Percentiles rank a stretch among this genome's conserved stretches.
Conservation (phyloP, 176 grass and related monocot genomes). For the Triticum aestivum region IWGSC_CS_RefSeq_v2.1 NC_057795.1:442124201-442124700, state of each 20-base stretch:
- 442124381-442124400: conserved; percentile 57
- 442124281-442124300: conserved; percentile 36
- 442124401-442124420: conserved; percentile 36
- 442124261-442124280: conserved; percentile 36
- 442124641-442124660: conserved; percentile 21
- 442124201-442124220: conserved; percentile 38
- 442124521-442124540: conserved; percentile 60
- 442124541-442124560: conserved; percentile 73
- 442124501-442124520: conserved; percentile 3
- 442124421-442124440: conserved; percentile 59
- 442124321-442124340: conserved; percentile 29
- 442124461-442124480: conserved; percentile 72
- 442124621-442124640: conserved; percentile 76
- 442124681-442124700: conserved; percentile 24
- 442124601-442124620: conserved; percentile 60
- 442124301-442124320: neutral
- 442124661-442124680: conserved; percentile 47
- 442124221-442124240: conserved; percentile 37
- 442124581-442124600: conserved; percentile 48
- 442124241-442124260: conserved; percentile 30
- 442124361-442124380: conserved; percentile 45
- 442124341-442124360: conserved; percentile 41
- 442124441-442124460: conserved; percentile 68
- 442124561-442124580: conserved; percentile 52
- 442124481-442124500: conserved; percentile 5